Conservation (phyloP, 345 rosid species). For the Brassica cretica region DNA sequence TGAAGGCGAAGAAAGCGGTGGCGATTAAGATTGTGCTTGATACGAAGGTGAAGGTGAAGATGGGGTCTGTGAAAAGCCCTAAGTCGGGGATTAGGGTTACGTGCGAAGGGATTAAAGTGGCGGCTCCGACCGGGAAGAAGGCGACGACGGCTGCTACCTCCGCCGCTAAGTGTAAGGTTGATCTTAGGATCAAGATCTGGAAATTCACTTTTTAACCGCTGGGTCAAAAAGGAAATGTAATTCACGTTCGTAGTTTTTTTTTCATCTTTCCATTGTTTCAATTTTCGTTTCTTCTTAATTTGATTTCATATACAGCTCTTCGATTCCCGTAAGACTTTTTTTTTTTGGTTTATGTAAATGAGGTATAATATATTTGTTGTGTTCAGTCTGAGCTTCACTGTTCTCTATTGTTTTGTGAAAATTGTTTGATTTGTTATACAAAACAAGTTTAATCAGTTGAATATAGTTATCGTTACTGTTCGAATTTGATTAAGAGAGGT, state of each 20-base stretch:
- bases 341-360: conserved; percentile 34
- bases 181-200: conserved; percentile 86
- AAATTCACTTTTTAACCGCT: conserved; percentile 57
- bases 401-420: neutral
- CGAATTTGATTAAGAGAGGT: neutral
- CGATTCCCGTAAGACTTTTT: conserved; percentile 8
- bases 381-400: neutral
- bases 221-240: neutral
- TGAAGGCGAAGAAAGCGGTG: conserved; percentile 60
- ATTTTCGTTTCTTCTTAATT: conserved; percentile 9
- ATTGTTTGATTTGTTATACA: neutral
- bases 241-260: neutral
- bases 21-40: conserved; percentile 59
- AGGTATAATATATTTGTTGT: conserved; percentile 21
- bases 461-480: neutral
- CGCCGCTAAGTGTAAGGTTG: conserved; percentile 77
- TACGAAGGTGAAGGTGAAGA: conserved; percentile 71
- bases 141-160: conserved; percentile 58
- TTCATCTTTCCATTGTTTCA: conserved; percentile 22
- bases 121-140: conserved; percentile 59
- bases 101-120: conserved; percentile 63
- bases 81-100: conserved; percentile 58
- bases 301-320: conserved; percentile 25
- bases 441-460: neutral
- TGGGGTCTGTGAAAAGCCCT: conserved; percentile 66